Base-by-base conservation (phyloP, 441 rosid species). In the Lepidium campestre region DNA sequence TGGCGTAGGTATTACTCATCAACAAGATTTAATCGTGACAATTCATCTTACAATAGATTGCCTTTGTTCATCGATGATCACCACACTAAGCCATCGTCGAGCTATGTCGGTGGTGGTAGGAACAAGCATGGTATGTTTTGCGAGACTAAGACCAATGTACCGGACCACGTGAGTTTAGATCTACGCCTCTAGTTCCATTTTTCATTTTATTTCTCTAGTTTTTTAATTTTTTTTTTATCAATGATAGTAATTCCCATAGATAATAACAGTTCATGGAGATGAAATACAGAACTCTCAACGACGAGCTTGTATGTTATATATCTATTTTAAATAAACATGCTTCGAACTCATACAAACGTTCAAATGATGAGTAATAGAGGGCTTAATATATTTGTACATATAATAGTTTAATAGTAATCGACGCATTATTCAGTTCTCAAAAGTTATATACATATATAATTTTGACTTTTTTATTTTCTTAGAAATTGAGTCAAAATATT, bases 151-250 rank as follows among this genome's bases (percentile, higher is more conserved):
- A 54, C 81, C 7, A 79, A 75, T 68, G 73, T 76, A 45, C 62
- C 82, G 60, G 96, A 86, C 76, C 86, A 83, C 58, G 83, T 87
- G 80, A 89, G 93, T 74, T 85, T 91, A 83, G 97, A 91, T 85
- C 93, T 89, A 71, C 88, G 79, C 78, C 90, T 91, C 81, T 91
- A 86, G 77, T 71, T 41, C 47, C 47, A 2, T 53, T 22, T 37
- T 6, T 0, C 0, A 23, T 4, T 23, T 23, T 23, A 8, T 50
- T 17, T 65, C 52, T 25, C 31, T 56, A 27, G 10, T 6, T 45
- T 47, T 27, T 4, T 10, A 36, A 32, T 13, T 14, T 32, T 60
- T 32, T 13, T 20, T 36, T 17, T 13, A 72, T 46, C 9, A 65
- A 32, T 39, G 53, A 22, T 50, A 36, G 14, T 66, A 23, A 34